Conservation (phyloP, 176 grass and related monocot species). For the Aegilops umbellulata region DNA sequence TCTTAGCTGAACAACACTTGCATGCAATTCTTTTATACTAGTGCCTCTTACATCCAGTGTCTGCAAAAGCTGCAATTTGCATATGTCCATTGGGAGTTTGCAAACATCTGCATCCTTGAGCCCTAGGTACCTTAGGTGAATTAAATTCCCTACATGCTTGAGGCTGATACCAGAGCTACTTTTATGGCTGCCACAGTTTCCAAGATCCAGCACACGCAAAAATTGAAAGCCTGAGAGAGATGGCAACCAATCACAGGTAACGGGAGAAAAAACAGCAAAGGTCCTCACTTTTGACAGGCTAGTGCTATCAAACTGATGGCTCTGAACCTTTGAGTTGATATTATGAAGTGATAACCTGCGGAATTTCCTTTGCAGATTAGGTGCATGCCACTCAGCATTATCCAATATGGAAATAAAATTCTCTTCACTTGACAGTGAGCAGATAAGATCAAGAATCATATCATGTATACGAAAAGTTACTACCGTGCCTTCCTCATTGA, state of each 20-base stretch:
- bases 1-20: neutral
- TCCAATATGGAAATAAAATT: too few relatives aligned
- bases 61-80: neutral
- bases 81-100: neutral
- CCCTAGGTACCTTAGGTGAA: neutral
- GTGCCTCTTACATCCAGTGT: neutral
- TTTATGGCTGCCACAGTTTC: neutral
- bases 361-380: too few relatives aligned
- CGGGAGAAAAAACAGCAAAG: neutral
- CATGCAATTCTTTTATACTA: neutral
- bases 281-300: neutral
- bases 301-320: neutral
- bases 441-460: too few relatives aligned
- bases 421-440: too few relatives aligned
- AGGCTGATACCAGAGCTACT: neutral
- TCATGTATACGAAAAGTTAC: too few relatives aligned
- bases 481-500: too few relatives aligned
- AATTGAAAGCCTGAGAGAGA: neutral
- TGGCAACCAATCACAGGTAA: neutral
- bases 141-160: neutral
- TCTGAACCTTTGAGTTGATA: too few relatives aligned
- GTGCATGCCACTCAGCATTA: too few relatives aligned
- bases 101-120: neutral
- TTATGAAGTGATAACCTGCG: too few relatives aligned
- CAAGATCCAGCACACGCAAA: neutral